Evolutionary conservation across 805 yeast genomes (phyloP), one percentile per base, ranked within the genome.

Genomic region (Yamadazyma paraphyllophila): DNA sequence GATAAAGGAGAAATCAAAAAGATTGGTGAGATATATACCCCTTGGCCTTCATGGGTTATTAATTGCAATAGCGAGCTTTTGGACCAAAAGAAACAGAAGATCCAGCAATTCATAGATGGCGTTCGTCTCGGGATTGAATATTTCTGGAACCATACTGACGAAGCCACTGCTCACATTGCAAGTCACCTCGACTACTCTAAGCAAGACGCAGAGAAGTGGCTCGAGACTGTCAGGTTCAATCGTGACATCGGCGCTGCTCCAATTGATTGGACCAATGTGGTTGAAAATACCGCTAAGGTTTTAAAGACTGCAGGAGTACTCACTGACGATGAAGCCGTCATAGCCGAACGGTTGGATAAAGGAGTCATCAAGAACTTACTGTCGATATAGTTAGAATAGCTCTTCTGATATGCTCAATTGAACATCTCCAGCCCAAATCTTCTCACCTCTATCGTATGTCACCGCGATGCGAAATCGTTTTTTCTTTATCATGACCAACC

Each of bases 41-140:
- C 97, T 14, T 90, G 97, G 97, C 92, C 97, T 9, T 86, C 96
- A 2, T 90, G 97, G 97, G 91, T 88, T 12, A 74, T 89, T 40
- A 80, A 81, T 15, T 81, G 81, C 4, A 64, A 74, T 43, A 58
- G 67, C 66, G 31, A 46, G n/a, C 53, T 75, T 4, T 53, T 73
- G 30, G 62, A 60, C 6, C 25, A 51, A 4, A 55, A 58, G n/a
- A 54, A 59, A 14, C 53, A 55, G 2, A 59, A 50, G 7, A 44
- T 57, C 24, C 55, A 57, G 20, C 61, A 57, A 4, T 83, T 89
- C 48, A 51, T 82, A 40, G 55, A 60, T 2, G 83, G 82, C 1
- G 67, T 89, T 32, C 77, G 82, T 57, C 64, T 76, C 46, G 97
- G 97, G 12, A 75, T 90, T 44, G 68, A 60, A 2, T 81, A 87